Base-by-base conservation (phyloP, 371 early-diverging fungal genomes). In the Conidiobolus incongruus region DNA sequence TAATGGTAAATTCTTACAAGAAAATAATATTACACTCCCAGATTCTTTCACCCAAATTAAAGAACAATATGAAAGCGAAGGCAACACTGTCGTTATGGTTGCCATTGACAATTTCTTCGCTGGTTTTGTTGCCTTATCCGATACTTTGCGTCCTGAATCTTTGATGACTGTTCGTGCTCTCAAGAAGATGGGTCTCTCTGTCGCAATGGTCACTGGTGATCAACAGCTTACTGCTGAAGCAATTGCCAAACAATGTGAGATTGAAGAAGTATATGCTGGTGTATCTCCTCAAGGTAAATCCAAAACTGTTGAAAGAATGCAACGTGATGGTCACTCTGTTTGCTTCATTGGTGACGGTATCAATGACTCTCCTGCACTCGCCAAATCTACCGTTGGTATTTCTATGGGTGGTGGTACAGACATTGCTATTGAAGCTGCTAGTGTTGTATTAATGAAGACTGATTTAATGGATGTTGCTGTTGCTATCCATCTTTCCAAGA, bases 341-440 rank as follows among this genome's bases (percentile, higher is more conserved):
- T 92, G 88, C 12, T 88, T 96, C 89, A 77, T 91, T 7, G 99
- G 99, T 12, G 99, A 99, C 58, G 99, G 99, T 29, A 85, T 95
- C 54, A 99, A 98, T 49, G 98, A 98, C 53, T 87, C 90, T 7
- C 91, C 92, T 12, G 94, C 96, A 3, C 58, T 98, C 33, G 91
- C 84, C 0, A 78, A 77, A 20, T 72, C 93, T 2, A 76, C 92
- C 48, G 66, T 98, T n/a, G 98, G 99, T 7, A 81, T 98, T 45
- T 87, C 96, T 0, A 54, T 98, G 8, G 73, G 80, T 35, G 77
- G 79, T 8, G 93, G 93, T 4, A 91, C 94, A 0, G 93, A 93
- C 58, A 80, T 92, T 30, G 91, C 92, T 1, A 81, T 92, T 65
- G 92, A 89, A 45, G 90, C 93, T 10, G 91, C 95, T 0, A 72